These are phyloP conservation scores for Chalciporus chontae DNA, from an alignment of 768 basidiomycete species.

Conservation along the genomic window DNA sequence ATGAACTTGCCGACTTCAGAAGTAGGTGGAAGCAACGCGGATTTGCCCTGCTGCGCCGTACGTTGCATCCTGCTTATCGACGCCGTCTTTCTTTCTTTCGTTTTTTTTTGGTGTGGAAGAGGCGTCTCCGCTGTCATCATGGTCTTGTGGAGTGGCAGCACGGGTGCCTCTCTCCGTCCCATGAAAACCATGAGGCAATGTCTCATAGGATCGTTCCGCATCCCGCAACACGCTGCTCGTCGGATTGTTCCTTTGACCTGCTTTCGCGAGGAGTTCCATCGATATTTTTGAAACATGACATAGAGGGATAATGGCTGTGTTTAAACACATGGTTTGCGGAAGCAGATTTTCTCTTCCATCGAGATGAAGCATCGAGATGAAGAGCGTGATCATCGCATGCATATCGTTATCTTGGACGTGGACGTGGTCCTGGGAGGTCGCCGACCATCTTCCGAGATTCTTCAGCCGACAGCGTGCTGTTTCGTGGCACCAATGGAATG, in stretches of 20 bases:
- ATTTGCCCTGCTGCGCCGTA: neutral
- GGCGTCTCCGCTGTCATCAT: neutral
- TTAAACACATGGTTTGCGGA: neutral
- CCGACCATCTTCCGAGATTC: neutral
- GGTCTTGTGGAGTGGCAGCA: neutral
- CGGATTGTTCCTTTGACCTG: constrained; percentile 3
- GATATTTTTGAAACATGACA: neutral
- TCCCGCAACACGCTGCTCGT: constrained; percentile 2
- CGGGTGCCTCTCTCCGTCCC: neutral
- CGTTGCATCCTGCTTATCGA: no score
- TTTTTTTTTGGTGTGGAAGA: no score
- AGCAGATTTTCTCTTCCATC: neutral
- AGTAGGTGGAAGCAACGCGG: neutral
- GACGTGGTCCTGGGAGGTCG: neutral
- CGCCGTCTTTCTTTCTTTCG: no score
- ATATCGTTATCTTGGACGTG: no score
- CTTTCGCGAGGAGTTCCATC: neutral
- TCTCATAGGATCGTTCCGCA: neutral
- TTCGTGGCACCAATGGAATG: neutral
- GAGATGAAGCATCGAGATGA: no score
- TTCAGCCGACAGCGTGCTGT: neutral
- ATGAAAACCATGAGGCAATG: constrained; percentile 1
- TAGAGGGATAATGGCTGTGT: neutral
- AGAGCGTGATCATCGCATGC: no score
- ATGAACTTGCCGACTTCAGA: neutral